Base-by-base conservation (phyloP, 2,329 filamentous ascomycete species). In the Aspergillus sp. region DNA sequence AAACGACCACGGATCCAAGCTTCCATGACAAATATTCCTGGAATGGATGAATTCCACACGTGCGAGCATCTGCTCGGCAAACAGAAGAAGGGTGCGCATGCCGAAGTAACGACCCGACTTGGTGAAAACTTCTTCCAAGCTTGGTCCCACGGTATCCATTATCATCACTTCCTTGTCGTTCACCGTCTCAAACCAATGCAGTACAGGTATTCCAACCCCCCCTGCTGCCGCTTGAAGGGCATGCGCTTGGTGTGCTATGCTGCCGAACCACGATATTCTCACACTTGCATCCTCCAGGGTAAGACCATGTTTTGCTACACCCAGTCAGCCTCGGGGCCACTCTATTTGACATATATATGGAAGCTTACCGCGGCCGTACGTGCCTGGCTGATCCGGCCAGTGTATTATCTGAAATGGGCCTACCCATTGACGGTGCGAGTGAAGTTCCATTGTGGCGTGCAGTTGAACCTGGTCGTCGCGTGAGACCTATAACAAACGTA, bases 41-140 rank as follows among this genome's bases (percentile, higher is more conserved):
- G 51, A 56, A 26, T 58, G 47, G n/a, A 58, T 47, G 43, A 52
- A 58, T 38, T 56, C 49, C 11, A 58, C 26, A 7, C 50, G 47
- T 40, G 47, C 54, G 5, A 58, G 44, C 4, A 58, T 17, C 33
- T 56, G 50, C 14, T 48, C 36, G 14, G 51, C 51, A 50, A 58
- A 42, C 38, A 46, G 38, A 19, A 58, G 42, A 2, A 58, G 38
- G 10, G 35, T 41, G 17, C 33, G 41, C 35, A 56, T 51, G 20
- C 49, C 44, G 19, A 58, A 54, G 30, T 54, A 56, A 20, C 50
- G 49, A 20, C 50, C 47, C 17, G 44, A 45, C 49, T 52, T 16
- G 32, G 26, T 26, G 24, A 56, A 58, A 24, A 43, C 10, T 17
- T 54, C 49, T 45, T 58, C 53, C 10, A 58, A 33, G n/a, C 33